Conservation (phyloP, 768 basidiomycete species). For the Podaxis mareebaensis region DNA sequence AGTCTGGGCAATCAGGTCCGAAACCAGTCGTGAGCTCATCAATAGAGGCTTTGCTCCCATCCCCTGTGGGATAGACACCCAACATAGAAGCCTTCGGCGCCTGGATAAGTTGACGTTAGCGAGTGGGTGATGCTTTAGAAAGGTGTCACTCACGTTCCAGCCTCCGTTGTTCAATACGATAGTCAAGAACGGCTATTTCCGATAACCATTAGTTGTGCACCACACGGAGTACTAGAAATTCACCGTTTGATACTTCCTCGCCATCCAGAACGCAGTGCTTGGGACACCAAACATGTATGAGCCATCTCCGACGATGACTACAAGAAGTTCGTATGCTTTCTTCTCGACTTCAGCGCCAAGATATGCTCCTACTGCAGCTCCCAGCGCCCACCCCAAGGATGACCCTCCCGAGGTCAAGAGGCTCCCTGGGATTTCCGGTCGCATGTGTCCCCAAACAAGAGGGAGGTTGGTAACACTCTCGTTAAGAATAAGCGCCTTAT, state of each 20-base stretch:
- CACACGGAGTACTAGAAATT: not conserved
- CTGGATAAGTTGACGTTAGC: constrained; percentile 29
- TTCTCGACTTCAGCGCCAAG: constrained; percentile 39
- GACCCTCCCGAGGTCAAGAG: constrained; percentile 62
- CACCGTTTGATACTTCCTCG: constrained; percentile 67
- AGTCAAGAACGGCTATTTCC: constrained; percentile 62
- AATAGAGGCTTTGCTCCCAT: constrained; percentile 47
- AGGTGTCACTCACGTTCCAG: constrained; percentile 46
- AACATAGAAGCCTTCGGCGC: constrained; percentile 67
- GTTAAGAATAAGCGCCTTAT: constrained; percentile 51
- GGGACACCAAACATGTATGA: constrained; percentile 69
- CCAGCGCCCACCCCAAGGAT: constrained; percentile 69
- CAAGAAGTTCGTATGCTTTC: constrained; percentile 51
- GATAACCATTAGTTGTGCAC: not conserved
- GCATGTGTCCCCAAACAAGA: constrained; percentile 58
- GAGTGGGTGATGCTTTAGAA: no score
- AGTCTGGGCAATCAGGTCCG: constrained; percentile 62
- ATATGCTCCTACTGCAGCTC: constrained; percentile 60
- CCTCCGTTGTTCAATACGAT: constrained; percentile 74
- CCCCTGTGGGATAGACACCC: constrained; percentile 59
- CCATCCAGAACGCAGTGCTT: constrained; percentile 71
- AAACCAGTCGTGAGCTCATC: constrained; percentile 62
- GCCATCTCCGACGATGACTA: constrained; percentile 68
- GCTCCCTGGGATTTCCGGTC: constrained; percentile 49
- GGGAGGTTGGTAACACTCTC: constrained; percentile 63